phyloP scores from a whole-genome alignment of 139 green algal genomes.

The Chlamydomonas schloesseri region DNA sequence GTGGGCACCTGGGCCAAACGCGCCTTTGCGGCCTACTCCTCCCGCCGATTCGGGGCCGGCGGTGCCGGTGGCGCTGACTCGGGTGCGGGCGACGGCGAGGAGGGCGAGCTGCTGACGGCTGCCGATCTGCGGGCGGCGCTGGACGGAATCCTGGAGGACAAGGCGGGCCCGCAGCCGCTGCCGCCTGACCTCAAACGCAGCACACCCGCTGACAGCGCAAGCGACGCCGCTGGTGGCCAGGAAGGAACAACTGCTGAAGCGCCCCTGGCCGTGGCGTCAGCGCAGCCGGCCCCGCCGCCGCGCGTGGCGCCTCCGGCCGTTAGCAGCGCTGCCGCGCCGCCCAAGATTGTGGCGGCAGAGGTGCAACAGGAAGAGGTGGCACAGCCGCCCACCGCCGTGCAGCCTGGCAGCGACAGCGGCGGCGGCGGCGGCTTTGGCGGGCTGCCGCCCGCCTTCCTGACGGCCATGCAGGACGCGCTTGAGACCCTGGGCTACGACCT shows the following conservation, averaged over 20 bases:
- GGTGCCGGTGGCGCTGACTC: no score
- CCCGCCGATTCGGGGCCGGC: background rate
- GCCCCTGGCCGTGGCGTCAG: no score
- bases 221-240: no score
- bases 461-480: slow-evolving; percentile 48
- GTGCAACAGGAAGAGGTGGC: background rate
- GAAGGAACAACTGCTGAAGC: no score
- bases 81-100: no score
- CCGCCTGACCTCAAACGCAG: no score
- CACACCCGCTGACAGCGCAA: no score
- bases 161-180: background rate
- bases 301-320: no score
- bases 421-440: slow-evolving; percentile 33
- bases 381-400: background rate
- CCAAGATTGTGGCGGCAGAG: no score
- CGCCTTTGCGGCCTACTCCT: slow-evolving; percentile 41
- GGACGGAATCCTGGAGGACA: slow-evolving; percentile 26
- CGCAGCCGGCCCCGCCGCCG: no score
- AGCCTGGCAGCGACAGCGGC: background rate
- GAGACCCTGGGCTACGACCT: slow-evolving; percentile 50
- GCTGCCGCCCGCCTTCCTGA: slow-evolving; percentile 44
- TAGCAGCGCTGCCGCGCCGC: no score
- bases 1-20: slow-evolving; percentile 53
- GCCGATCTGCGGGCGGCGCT: slow-evolving; percentile 25
- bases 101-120: background rate